phyloP scores from a whole-genome alignment of 2,329 filamentous ascomycete genomes.

The Verticillium nubilum region DNA sequence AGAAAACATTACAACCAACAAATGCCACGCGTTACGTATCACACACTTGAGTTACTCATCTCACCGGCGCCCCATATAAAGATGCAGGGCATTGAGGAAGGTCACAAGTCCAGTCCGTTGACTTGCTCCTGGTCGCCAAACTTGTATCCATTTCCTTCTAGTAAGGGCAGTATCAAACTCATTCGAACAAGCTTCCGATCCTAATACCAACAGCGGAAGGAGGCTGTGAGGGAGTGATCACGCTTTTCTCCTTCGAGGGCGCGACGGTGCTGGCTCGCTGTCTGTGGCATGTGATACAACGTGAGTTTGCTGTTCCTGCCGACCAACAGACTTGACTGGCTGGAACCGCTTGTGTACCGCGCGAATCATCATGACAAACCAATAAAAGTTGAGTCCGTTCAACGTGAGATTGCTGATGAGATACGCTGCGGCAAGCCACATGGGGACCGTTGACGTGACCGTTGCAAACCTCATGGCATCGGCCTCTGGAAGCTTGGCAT shows the following conservation, averaged over 20 bases:
- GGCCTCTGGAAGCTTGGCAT: constrained; percentile 6
- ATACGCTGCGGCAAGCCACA: constrained; percentile 67
- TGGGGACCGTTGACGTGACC: constrained; percentile 48
- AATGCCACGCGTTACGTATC: too few relatives aligned
- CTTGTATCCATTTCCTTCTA: too few relatives aligned
- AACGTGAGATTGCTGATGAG: constrained; percentile 65
- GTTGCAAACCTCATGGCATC: constrained; percentile 46
- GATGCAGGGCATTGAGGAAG: too few relatives aligned
- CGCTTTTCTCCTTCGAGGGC: neutral
- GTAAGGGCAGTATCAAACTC: neutral
- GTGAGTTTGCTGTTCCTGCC: neutral
- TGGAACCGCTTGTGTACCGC: constrained; percentile 70
- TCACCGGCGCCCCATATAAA: too few relatives aligned
- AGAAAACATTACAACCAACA: too few relatives aligned
- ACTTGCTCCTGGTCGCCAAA: too few relatives aligned
- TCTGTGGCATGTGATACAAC: neutral
- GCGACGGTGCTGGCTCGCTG: neutral
- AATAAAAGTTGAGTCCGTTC: constrained; percentile 75
- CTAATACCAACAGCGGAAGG: neutral
- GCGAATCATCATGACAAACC: constrained; percentile 83
- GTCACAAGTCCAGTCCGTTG: too few relatives aligned
- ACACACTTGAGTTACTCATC: too few relatives aligned
- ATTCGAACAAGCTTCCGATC: neutral
- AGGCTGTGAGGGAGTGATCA: neutral
- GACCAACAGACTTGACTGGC: constrained; percentile 10